Base-by-base conservation (phyloP, 495 filamentous ascomycete genomes). In the Penicillium egyptiacum region DNA sequence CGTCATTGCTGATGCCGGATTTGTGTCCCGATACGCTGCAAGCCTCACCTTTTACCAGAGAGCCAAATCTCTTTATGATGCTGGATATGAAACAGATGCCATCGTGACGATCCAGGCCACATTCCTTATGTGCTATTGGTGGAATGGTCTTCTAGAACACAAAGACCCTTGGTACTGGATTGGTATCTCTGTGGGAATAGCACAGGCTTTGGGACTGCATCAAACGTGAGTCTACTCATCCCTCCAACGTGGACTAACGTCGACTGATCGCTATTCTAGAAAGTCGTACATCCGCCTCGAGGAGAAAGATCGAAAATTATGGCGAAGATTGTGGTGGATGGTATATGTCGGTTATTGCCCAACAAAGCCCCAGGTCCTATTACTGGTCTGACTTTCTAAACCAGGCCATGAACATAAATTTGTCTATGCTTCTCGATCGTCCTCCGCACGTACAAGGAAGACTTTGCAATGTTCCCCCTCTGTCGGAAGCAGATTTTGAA, bases 151-250 rank as follows among this genome's bases (percentile, higher is more conserved):
- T 4, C 55, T 61, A 14, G 58, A 67, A 19, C 61, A 56, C 11
- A 62, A 67, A 39, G 65, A 67, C 41, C 40, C 58, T 39, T 67
- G 65, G 65, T 62, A 67, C 40, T 67, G 65, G 65, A 19, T 57
- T 39, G 62, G 65, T 14, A 57, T 67, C 0, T 52, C 55, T 1
- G 52, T 50, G 11, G 49, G 59, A 19, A 57, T 64, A 48, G 65
- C 65, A 25, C 65, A 60, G 41, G 59, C 65, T 11, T 25, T 64
- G 6, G 65, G 65, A 25, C 54, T 67, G 58, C 61, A 67, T 59
- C 65, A 60, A 51, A 37, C 40, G 65, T 67, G 26, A 9, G 60
- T 57, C 11, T 20, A 46, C 16, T 44, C 12, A 40, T 12, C 45
- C 43, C 23, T 45, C 28, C 12, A 7, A 53, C 5, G 11, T 58